Percentiles rank a stretch among this genome's conserved stretches.
Conservation (phyloP, 1,284 basidiomycete species). For the Leccinum pallidistipes region DNA sequence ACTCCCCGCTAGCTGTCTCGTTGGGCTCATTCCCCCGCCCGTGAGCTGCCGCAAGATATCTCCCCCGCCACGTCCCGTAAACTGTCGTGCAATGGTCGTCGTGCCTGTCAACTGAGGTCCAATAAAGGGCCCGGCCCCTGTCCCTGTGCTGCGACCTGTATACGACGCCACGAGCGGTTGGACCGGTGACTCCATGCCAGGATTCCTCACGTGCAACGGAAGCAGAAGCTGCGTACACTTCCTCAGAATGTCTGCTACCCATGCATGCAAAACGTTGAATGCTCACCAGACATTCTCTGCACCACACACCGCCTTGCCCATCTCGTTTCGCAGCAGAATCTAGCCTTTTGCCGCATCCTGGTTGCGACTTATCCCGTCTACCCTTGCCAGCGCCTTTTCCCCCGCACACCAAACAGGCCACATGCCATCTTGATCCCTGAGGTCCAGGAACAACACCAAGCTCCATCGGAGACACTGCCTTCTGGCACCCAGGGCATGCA, state of each 20-base stretch:
- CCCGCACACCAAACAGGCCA: constrained; percentile 73
- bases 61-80: constrained; percentile 57
- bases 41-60: constrained; percentile 62
- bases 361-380: constrained; percentile 53
- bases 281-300: constrained; percentile 76
- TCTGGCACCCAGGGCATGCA: constrained; percentile 70
- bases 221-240: constrained; percentile 52
- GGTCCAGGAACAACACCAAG: constrained; percentile 79
- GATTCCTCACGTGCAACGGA: constrained; percentile 45
- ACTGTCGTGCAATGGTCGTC: constrained; percentile 72
- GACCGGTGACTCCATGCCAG: constrained; percentile 44
- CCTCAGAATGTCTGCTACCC: constrained; percentile 10
- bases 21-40: constrained; percentile 64
- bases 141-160: constrained; percentile 43
- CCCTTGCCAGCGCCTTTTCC: constrained; percentile 51
- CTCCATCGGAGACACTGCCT: constrained; percentile 52
- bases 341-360: constrained; percentile 78
- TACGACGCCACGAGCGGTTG: constrained; percentile 47
- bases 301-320: constrained; percentile 72
- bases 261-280: constrained; percentile 5
- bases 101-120: constrained; percentile 61
- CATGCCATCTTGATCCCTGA: constrained; percentile 76
- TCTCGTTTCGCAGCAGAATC: constrained; percentile 81
- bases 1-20: constrained; percentile 49
- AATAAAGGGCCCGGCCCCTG: constrained; percentile 33